Evolutionary conservation across 495 filamentous ascomycete species (phyloP).

Genomic region (Cercophora samala): DNA sequence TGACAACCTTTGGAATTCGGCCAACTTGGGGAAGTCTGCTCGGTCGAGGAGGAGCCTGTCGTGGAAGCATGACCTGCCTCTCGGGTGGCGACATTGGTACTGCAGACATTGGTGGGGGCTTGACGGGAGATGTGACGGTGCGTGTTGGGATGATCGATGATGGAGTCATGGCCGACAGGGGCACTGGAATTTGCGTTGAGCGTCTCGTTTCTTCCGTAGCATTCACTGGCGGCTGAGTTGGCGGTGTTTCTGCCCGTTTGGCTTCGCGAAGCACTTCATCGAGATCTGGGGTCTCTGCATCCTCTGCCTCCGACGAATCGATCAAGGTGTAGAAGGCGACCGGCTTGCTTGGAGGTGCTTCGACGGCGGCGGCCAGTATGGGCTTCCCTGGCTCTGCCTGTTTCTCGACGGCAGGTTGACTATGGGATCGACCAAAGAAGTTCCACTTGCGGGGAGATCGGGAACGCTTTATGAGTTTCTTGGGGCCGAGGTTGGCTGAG

Average conservation of each 20-base stretch:
- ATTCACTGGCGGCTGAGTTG: not conserved
- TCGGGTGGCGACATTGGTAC: not conserved
- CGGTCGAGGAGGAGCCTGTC: conserved; percentile 30
- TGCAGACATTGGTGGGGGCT: not conserved
- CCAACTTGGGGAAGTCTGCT: conserved; percentile 73
- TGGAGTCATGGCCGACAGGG: not conserved
- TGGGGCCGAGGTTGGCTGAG: conserved; percentile 29
- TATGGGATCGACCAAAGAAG: conserved; percentile 71
- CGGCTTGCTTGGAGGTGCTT: conserved; percentile 42
- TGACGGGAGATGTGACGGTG: not conserved
- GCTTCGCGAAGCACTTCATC: conserved; percentile 64
- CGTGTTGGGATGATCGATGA: conserved; percentile 1
- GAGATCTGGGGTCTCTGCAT: conserved; percentile 55
- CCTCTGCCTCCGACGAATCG: conserved; percentile 68
- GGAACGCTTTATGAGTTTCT: conserved; percentile 56
- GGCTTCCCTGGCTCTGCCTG: conserved; percentile 39
- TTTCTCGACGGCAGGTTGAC: conserved; percentile 44
- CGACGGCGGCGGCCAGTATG: conserved; percentile 44
- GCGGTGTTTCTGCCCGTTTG: conserved; percentile 32
- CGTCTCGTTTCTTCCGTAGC: conserved; percentile 10
- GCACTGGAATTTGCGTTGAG: conserved; percentile 7
- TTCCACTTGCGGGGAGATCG: conserved; percentile 71
- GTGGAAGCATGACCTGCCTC: conserved; percentile 5
- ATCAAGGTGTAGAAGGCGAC: conserved; percentile 80
- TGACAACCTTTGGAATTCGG: conserved; percentile 84